Evolutionary conservation across 2,329 filamentous ascomycete species (phyloP), one percentile per base, ranked within the genome.

Genomic region (Ceratocystis colombiana): DNA sequence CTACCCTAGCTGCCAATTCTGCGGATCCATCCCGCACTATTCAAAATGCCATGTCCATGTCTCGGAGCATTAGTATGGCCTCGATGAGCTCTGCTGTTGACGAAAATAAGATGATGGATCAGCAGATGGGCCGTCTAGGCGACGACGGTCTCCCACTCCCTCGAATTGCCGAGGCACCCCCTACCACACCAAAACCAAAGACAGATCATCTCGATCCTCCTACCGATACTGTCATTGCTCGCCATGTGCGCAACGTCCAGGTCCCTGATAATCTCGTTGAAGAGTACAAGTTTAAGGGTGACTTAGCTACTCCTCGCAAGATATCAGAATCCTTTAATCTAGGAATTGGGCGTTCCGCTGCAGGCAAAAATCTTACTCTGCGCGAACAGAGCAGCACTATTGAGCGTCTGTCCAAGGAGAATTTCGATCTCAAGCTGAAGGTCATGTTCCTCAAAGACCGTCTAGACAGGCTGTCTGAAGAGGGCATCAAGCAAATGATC

Each of bases 351-450:
- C 77, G 76, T 22, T 78, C 79, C 2, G 76, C 78, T 7, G 80
- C 81, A 30, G 80, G 86, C 22, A 86, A 83, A 72, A 89, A 84
- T 71, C 79, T 99, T 76, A 97, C 94, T 0, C 79, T 99, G 50
- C 97, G 96, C 75, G 94, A 99, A 76, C 94, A 99, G 76, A 96
- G 93, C 73, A 96, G 88, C 76, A 97, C 93, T 15, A 96, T 99
- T 70, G 94, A 99, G 75, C 86, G 92, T 68, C 81, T 97, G 1
- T 95, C 90, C 68, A 99, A 99, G 76, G 94, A 99, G 75, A 99
- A 99, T 70, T 99, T 97, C 73, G 93, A 96, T 74, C 78, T 97
- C 66, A 96, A 97, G 76, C 86, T 97, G 76, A 95, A 96, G 74
- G 94, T 97, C 70, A 95, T 96, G 80, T 99, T 96, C 73, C 82